Evolutionary conservation across 176 grass and related monocot species (phyloP), one percentile per base, ranked within the genome.

Genomic region (Carex myosuroides): DNA sequence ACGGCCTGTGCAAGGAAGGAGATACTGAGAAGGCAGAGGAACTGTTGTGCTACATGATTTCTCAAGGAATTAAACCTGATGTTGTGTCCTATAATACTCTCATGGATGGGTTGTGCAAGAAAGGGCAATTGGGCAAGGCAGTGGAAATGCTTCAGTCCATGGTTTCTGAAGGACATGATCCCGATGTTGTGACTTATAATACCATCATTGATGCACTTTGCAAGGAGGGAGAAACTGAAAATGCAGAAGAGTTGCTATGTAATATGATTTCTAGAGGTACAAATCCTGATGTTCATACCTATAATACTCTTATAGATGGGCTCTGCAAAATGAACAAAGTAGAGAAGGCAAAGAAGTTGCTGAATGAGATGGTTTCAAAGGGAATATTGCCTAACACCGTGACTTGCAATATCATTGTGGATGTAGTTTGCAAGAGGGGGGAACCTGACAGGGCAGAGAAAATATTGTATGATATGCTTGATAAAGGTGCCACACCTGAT

Each of bases 1-100:
- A 87, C 54, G 88, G 70, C 3, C 53, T 92, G 8, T 84, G 79
- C 41, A 87, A 54, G 35, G 63, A 68, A 5, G 78, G 88, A 48
- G 9, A 48, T 2, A 48, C 8, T 48, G 46, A 48, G 0, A 48
- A 48, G 46, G 46, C 46, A 3, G 9, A 48, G 46, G 46, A 48
- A 11, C 2, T 48, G 2, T 11, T 48, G 9, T 11, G 0, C 9
- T 48, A 11, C 8, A 48, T 48, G 46, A 9, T 48, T 48, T 48
- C 46, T 48, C 0, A 48, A 11, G 1, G 8, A 48, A 1, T 11
- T 48, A 0, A 48, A 48, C 9, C 46, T 48, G 0, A 48, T 48
- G 46, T 48, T 48, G 46, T 48, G 9, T 11, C 46, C 46, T 48
- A 48, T 48, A 48, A 0, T 48, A 48, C 46, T 48, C 46, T 48